These are phyloP conservation scores for Suhomyces maxii DNA, from an alignment of 1,139 yeast genomes.

Conservation along the genomic window DNA sequence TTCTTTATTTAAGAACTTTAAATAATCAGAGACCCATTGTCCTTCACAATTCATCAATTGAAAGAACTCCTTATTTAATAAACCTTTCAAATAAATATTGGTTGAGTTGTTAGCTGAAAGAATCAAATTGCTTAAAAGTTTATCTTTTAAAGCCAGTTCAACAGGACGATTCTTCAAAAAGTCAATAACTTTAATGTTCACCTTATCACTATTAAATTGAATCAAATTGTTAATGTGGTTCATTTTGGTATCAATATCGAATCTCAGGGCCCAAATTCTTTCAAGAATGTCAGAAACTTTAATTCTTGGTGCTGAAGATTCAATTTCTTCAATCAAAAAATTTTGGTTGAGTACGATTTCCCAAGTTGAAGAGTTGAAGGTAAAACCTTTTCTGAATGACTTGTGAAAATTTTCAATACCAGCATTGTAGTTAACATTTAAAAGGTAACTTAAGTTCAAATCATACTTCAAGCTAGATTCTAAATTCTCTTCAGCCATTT, in stretches of 20 bases:
- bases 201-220: conserved; percentile 27
- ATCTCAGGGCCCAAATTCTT: conserved; percentile 25
- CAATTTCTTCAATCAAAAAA: conserved; percentile 24
- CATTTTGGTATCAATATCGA: conserved; percentile 16
- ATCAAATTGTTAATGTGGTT: conserved; percentile 23
- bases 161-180: conserved; percentile 14
- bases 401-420: conserved; percentile 32
- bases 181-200: conserved; percentile 27
- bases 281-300: conserved; percentile 25
- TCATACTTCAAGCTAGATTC: conserved; percentile 16
- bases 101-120: conserved; percentile 15
- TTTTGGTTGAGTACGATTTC: conserved; percentile 31
- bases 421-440: conserved; percentile 29
- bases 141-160: conserved; percentile 7
- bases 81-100: conserved; percentile 23
- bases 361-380: conserved; percentile 37
- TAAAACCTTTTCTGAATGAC: conserved; percentile 29
- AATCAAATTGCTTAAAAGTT: conserved; percentile 12
- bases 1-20: conserved; percentile 18
- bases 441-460: conserved; percentile 29
- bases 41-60: conserved; percentile 14
- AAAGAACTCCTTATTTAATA: conserved; percentile 13
- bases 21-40: conserved; percentile 22
- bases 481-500: not conserved
- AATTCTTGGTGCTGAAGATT: conserved; percentile 12